Evolutionary conservation across 345 rosid genomes (phyloP), one percentile per base, ranked within the genome.

Genomic region (Arabidopsis arenosa): DNA sequence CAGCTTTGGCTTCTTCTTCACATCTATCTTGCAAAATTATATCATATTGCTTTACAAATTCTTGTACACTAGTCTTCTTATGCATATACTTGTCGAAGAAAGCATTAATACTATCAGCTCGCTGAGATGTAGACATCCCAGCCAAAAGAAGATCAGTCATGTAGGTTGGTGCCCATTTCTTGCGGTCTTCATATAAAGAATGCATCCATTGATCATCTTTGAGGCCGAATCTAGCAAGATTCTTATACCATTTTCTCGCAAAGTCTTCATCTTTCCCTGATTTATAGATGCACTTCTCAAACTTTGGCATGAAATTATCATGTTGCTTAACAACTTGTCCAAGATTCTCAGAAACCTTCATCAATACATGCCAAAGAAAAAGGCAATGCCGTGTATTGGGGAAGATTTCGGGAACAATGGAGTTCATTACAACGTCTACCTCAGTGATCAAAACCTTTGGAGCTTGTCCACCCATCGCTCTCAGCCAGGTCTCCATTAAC

Each of bases 1-100:
- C 88, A 52, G 93, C 93, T 74, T 85, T 84, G 55, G 90, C 89
- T 81, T 88, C 93, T 80, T 86, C 93, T 61, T 88, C 93, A 56
- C 78, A 88, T 71, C 87, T 84, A 58, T 86, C 88, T 77, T 78
- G 90, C 58, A 88, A 54, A 63, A 88, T 79, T 23, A 82, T 56
- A 75, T 82, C 90, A 61, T 86, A 86, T 44, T 80, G 83, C 61
- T 81, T 86, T 70, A 86, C 63, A 66, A 88, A 86, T 70, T 86
- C 93, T 69, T 79, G 84, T 52, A 85, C 83, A 45, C 79, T 81
- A 45, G 87, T 89, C 74, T 89, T 89, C 84, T 79, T 87, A 54
- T 89, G 93, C 68, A 89, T 60, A 35, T 81, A 87, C 79, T 87
- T 89, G 66, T 89, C 93, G 32, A 87, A 85, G 72, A 74, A 87